Evolutionary conservation across 2,329 filamentous ascomycete genomes (phyloP).

Genomic region (Paramyrothecium sp.): DNA sequence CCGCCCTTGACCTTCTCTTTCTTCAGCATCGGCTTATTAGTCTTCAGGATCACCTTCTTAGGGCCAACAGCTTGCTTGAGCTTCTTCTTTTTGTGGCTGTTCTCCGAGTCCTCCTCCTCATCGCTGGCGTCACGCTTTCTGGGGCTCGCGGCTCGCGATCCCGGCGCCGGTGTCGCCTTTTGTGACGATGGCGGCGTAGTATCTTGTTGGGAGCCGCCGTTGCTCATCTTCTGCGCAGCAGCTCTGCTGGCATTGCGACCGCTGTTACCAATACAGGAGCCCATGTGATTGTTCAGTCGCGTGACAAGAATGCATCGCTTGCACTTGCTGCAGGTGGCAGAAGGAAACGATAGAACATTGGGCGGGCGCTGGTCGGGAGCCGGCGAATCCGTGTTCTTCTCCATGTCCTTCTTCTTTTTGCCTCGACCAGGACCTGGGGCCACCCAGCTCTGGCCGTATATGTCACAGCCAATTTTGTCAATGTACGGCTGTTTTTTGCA

Average conservation of each 20-base stretch:
- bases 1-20: conserved; percentile 55
- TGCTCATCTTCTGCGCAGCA: conserved; percentile 62
- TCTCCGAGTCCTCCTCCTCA: conserved; percentile 53
- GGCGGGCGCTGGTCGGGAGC: conserved; percentile 54
- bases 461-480: conserved; percentile 72
- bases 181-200: conserved; percentile 61
- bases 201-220: conserved; percentile 54
- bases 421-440: conserved; percentile 68
- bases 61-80: conserved; percentile 42
- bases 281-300: conserved; percentile 67
- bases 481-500: conserved; percentile 80
- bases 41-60: conserved; percentile 58
- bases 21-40: conserved; percentile 42
- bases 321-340: conserved; percentile 66
- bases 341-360: conserved; percentile 64
- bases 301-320: conserved; percentile 65
- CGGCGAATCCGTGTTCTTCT: conserved; percentile 54
- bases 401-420: conserved; percentile 78
- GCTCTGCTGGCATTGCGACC: conserved; percentile 61
- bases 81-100: conserved; percentile 58
- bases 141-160: conserved; percentile 52
- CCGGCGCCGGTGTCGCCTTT: conserved; percentile 58
- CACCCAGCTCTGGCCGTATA: conserved; percentile 80
- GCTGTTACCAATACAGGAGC: conserved; percentile 65
- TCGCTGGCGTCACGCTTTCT: conserved; percentile 57